Conservation (phyloP, 345 rosid species). For the Acer yangbiense region DNA sequence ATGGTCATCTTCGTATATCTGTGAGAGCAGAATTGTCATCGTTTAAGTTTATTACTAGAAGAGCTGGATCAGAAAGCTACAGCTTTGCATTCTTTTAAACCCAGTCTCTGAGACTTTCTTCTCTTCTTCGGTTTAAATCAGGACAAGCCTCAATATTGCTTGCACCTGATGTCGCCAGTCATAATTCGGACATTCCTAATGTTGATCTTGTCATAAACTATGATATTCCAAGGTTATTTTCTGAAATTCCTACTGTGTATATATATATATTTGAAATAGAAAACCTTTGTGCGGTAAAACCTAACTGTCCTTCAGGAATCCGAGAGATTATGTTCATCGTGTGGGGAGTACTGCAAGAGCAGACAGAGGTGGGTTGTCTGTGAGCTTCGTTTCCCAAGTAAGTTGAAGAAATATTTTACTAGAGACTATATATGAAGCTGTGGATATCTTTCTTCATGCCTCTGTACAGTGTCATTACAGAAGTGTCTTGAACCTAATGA, state of each 20-base stretch:
- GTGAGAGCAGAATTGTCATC: slow-evolving; percentile 66
- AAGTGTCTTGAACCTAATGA: too few relatives aligned
- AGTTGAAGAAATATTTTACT: slow-evolving; percentile 5
- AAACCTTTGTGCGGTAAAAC: not conserved
- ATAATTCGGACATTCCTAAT: slow-evolving; percentile 94
- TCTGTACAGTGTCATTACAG: too few relatives aligned
- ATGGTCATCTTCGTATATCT: not conserved
- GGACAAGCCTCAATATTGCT: slow-evolving; percentile 74
- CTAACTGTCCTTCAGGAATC: slow-evolving; percentile 51
- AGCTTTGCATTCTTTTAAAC: slow-evolving; percentile 82
- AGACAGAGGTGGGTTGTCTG: slow-evolving; percentile 73
- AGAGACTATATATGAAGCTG: not conserved
- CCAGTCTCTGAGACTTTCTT: slow-evolving; percentile 66
- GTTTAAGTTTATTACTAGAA: slow-evolving; percentile 72
- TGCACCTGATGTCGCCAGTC: slow-evolving; percentile 95
- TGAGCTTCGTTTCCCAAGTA: slow-evolving; percentile 85
- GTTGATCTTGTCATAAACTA: slow-evolving; percentile 96
- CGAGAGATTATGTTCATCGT: slow-evolving; percentile 95
- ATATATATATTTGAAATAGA: too few relatives aligned
- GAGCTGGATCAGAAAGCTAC: slow-evolving; percentile 79
- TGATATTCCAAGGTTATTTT: slow-evolving; percentile 73
- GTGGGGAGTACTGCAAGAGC: slow-evolving; percentile 99
- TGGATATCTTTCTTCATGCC: too few relatives aligned
- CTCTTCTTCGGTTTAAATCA: slow-evolving; percentile 84
- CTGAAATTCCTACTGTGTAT: too few relatives aligned